These are phyloP conservation scores for Ajuga reptans DNA, from an alignment of 305 asterid species.

Conservation along the genomic window DNA sequence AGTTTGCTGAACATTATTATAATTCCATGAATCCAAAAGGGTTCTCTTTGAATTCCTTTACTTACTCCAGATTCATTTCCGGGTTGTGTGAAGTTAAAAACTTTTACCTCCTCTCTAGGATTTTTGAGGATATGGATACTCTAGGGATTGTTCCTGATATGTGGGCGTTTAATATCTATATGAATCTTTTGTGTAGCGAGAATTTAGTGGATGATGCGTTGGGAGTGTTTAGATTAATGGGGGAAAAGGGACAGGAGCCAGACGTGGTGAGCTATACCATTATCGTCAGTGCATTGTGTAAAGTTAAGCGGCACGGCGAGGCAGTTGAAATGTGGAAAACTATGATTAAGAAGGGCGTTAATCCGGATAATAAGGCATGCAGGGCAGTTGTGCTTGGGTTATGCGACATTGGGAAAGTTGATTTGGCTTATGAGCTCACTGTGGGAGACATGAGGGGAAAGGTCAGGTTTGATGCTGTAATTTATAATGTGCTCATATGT, in stretches of 20 bases:
- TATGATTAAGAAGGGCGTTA: slow-evolving; percentile 56
- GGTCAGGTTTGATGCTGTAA: slow-evolving; percentile 41
- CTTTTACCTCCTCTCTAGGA: slow-evolving; percentile 60
- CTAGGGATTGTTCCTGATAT: slow-evolving; percentile 63
- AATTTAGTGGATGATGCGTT: slow-evolving; percentile 64
- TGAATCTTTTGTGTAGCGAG: slow-evolving; percentile 69
- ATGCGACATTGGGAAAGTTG: slow-evolving; percentile 64
- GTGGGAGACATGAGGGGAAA: slow-evolving; percentile 74
- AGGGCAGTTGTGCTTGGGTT: slow-evolving; percentile 79
- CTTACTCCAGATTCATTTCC: slow-evolving; percentile 78
- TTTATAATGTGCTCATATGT: slow-evolving; percentile 63
- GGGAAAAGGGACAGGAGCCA: slow-evolving; percentile 59
- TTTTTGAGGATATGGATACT: slow-evolving; percentile 74
- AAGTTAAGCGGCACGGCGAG: slow-evolving; percentile 44
- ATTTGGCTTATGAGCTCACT: slow-evolving; percentile 89
- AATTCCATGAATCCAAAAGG: slow-evolving; percentile 53
- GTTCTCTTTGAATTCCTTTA: slow-evolving; percentile 67
- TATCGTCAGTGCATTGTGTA: slow-evolving; percentile 52
- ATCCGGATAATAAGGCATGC: slow-evolving; percentile 67
- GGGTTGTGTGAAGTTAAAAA: slow-evolving; percentile 72
- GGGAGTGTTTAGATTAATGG: slow-evolving; percentile 54
- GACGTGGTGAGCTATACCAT: slow-evolving; percentile 76
- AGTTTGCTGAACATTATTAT: slow-evolving; percentile 60
- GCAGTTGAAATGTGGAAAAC: slow-evolving; percentile 66
- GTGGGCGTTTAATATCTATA: slow-evolving; percentile 81